Evolutionary conservation across 768 basidiomycete species (phyloP), one percentile per base, ranked within the genome.

Genomic region (Serendipita sp.): DNA sequence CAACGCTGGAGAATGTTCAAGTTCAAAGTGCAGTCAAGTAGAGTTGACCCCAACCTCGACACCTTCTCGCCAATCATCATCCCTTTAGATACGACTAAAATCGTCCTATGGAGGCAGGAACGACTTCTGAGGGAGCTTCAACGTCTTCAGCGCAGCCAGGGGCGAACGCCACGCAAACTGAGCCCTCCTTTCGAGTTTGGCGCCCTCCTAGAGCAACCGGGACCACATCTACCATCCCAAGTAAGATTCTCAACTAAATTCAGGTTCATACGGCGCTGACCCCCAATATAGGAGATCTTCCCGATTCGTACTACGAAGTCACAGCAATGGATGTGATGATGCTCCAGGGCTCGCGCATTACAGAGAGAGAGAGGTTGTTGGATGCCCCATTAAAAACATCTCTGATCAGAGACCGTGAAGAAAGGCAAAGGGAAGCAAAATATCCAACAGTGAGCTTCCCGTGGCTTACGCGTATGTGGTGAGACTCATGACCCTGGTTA

Each of bases 281-380:
- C 65, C 23, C 7, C 46, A 51, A 74, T 48, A 36, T 62, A 48
- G 78, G 74, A 63, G 76, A 80, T 16, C 73, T 89, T 11, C 82
- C 89, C 2, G 89, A 91, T 68, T 80, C 82, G 2, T 89, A 85
- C 72, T 90, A 90, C 70, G 80, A 78, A 3, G 87, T 86, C 2
- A 89, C 85, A 10, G 68, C 81, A 15, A 78, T 84, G 3, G 90
- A 92, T 70, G 75, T 92, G 66, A 83, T 80, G 70, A 80, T 79
- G 2, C 83, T 85, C 3, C 89, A 89, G 72, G 76, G 79, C 2
- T 78, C 80, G 18, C 76, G 91, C 48, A 73, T 78, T 7, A 82
- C 85, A 3, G 80, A 85, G 0, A 81, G 82, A 1, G 79, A 83
- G 41, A 77, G 84, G 1, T 75, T 92, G 13, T 75, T 74, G 15